phyloP scores from a whole-genome alignment of 73 alveolate species.

The Stentor roeselii region DNA sequence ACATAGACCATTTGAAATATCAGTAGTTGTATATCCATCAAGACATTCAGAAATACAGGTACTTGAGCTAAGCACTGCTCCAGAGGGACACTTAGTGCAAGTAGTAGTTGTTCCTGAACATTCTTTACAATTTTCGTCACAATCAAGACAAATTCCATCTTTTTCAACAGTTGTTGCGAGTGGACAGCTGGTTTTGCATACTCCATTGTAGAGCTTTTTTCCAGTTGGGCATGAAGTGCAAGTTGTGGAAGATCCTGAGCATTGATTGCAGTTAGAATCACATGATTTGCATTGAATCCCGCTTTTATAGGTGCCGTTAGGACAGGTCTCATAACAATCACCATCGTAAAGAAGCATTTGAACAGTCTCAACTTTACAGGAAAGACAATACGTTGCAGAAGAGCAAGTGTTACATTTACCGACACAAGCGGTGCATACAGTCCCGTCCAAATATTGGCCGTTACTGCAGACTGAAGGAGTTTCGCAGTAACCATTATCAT shows the following conservation, averaged over 20 bases:
- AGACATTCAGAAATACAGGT: not conserved
- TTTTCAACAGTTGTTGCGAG: conserved; percentile 17
- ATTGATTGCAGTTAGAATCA: conserved; percentile 28
- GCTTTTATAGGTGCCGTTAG: not conserved
- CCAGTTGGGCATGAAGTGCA: conserved; percentile 30
- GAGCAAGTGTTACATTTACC: not conserved
- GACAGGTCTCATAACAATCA: not conserved
- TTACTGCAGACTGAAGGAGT: not conserved
- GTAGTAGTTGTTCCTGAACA: conserved; percentile 18
- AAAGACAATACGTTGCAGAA: not conserved
- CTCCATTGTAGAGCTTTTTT: not conserved
- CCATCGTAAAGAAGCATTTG: conserved; percentile 12
- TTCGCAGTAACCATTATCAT: not conserved
- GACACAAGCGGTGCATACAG: not conserved
- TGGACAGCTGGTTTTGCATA: not conserved
- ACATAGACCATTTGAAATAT: not conserved
- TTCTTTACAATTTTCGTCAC: conserved; percentile 23
- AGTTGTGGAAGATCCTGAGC: conserved; percentile 8
- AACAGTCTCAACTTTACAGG: not conserved
- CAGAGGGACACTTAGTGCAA: conserved; percentile 29
- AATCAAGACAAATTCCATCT: conserved; percentile 11
- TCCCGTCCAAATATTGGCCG: not conserved
- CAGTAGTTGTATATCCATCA: not conserved
- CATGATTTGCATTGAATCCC: not conserved
- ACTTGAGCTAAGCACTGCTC: not conserved